Conservation (phyloP, 805 yeast species). For the Ogataea populi-albae region DNA sequence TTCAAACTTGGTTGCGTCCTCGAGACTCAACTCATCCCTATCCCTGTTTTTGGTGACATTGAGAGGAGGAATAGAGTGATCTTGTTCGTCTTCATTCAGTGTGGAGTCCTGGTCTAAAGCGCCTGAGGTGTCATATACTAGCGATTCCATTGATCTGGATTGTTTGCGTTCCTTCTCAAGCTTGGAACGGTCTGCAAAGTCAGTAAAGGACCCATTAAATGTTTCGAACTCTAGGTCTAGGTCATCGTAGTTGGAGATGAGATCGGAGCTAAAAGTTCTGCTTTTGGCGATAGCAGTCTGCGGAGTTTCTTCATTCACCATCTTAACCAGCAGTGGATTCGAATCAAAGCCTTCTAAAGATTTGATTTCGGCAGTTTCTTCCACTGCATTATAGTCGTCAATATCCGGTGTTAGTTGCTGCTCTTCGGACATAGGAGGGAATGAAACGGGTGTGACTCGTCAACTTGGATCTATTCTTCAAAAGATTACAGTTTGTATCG, state of each 20-base stretch:
- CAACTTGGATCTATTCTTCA: too few relatives aligned
- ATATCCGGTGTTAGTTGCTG: too few relatives aligned
- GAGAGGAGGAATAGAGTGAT: conserved; percentile 12
- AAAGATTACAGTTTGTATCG: too few relatives aligned
- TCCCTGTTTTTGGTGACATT: conserved; percentile 19
- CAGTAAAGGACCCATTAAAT: conserved; percentile 31
- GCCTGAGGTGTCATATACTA: conserved; percentile 22
- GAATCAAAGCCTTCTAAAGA: too few relatives aligned
- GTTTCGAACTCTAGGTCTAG: conserved; percentile 33
- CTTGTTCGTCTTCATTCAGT: conserved; percentile 6
- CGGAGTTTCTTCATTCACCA: too few relatives aligned
- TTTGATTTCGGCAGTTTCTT: too few relatives aligned
- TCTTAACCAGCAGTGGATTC: too few relatives aligned
- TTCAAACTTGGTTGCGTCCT: conserved; percentile 15
- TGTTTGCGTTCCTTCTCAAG: conserved; percentile 4
- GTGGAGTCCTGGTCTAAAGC: conserved; percentile 19
- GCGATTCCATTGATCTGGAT: conserved; percentile 18
- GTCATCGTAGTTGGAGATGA: conserved; percentile 23
- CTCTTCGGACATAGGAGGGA: too few relatives aligned
- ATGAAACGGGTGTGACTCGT: too few relatives aligned
- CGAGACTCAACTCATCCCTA: conserved; percentile 13
- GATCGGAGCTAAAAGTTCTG: conserved; percentile 21
- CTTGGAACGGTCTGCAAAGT: conserved; percentile 22
- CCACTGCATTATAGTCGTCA: too few relatives aligned
- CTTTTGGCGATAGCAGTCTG: conserved; percentile 12